Percentiles rank a stretch among this genome's conserved stretches.
phyloP scores from a whole-genome alignment of 2,329 filamentous ascomycete genomes.

The Fusarium torreyae region DNA sequence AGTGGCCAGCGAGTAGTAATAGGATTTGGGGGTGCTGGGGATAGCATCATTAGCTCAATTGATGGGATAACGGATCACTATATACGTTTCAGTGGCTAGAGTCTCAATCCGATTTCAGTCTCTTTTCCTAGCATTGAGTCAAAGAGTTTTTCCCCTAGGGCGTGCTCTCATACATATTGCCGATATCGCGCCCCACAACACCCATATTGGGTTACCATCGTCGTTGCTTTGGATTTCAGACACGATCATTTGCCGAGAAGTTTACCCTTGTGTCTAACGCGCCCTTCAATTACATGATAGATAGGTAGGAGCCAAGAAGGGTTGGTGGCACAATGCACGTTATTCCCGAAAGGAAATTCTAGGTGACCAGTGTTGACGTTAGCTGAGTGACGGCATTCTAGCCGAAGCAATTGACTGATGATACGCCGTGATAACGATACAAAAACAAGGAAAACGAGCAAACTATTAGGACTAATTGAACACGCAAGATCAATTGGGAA shows the following conservation, averaged over 20 bases:
- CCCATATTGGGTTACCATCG: conserved; percentile 22
- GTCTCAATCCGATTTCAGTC: background rate
- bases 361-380: too few species aligned
- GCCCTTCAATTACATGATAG: conserved; percentile 23
- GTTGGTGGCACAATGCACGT: background rate
- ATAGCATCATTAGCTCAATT: conserved; percentile 1
- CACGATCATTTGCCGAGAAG: conserved; percentile 21
- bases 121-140: conserved; percentile 10
- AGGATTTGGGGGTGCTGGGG: conserved; percentile 1
- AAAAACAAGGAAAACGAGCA: too few species aligned
- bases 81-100: conserved; percentile 33
- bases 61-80: conserved; percentile 28
- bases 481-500: background rate
- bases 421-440: too few species aligned
- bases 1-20: background rate
- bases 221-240: conserved; percentile 15
- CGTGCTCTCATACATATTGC: conserved; percentile 28
- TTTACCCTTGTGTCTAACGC: background rate
- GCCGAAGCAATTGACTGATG: too few species aligned
- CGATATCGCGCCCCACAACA: conserved; percentile 45
- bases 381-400: too few species aligned
- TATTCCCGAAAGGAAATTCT: background rate
- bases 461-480: too few species aligned
- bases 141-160: conserved; percentile 29
- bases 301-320: background rate